These are phyloP conservation scores for Tolypocladium inflatum DNA, from an alignment of 2,329 filamentous ascomycete species.

Conservation along the genomic window DNA sequence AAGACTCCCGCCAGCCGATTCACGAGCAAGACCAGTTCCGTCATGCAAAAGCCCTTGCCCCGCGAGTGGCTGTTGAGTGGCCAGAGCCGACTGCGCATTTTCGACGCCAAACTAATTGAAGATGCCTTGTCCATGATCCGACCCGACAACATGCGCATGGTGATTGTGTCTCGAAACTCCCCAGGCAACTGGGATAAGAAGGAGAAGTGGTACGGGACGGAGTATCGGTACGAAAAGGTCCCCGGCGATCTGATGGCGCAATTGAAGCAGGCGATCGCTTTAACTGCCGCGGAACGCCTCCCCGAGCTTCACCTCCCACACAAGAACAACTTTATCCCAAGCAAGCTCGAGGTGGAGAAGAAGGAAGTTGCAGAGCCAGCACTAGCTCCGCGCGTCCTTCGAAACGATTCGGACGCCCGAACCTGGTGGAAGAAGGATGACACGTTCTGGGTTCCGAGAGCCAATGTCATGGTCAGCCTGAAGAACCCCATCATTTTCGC, in stretches of 20 bases:
- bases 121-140: constrained; percentile 64
- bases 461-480: constrained; percentile 72
- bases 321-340: constrained; percentile 93
- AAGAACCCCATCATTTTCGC: constrained; percentile 71
- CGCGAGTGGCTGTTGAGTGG: constrained; percentile 83
- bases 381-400: constrained; percentile 68
- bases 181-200: constrained; percentile 79
- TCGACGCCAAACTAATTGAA: constrained; percentile 68
- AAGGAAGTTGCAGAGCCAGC: constrained; percentile 73
- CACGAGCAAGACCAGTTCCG: constrained; percentile 71
- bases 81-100: constrained; percentile 65
- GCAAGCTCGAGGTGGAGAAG: constrained; percentile 87
- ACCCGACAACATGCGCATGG: constrained; percentile 84
- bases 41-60: constrained; percentile 87
- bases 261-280: constrained; percentile 54
- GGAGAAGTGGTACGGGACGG: constrained; percentile 97
- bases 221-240: constrained; percentile 78
- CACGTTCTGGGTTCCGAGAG: constrained; percentile 95
- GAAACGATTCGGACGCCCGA: constrained; percentile 70
- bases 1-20: constrained; percentile 86
- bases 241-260: constrained; percentile 64
- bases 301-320: constrained; percentile 76
- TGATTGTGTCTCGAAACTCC: constrained; percentile 71
- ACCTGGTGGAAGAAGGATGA: constrained; percentile 99
- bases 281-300: constrained; percentile 49